A percentile compares a stretch with the other conserved stretches of the same genome.
These are phyloP conservation scores for Coemansia sp. DNA, from an alignment of 192 early-diverging fungal genomes.

Conservation along the genomic window DNA sequence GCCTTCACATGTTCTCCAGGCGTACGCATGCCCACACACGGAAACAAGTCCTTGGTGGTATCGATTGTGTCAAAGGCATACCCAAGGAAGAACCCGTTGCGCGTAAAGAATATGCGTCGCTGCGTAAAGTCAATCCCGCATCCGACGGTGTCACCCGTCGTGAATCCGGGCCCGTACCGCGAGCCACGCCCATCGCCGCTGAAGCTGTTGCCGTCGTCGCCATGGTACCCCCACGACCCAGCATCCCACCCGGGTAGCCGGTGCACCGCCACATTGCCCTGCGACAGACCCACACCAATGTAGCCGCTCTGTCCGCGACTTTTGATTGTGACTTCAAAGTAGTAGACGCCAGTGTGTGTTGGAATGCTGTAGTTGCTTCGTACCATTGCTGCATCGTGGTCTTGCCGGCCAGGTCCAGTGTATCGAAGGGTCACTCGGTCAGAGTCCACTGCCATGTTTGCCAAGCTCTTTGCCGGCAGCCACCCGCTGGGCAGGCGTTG, in stretches of 20 bases:
- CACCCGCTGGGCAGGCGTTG: slow-evolving; percentile 32
- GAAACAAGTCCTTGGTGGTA: slow-evolving; percentile 50
- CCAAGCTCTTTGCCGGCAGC: slow-evolving; percentile 12
- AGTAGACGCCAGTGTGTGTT: slow-evolving; percentile 82
- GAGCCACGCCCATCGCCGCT: slow-evolving; percentile 70
- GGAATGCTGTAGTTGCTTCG: slow-evolving; percentile 80
- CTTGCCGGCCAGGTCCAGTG: slow-evolving; percentile 64
- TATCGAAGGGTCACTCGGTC: slow-evolving; percentile 34
- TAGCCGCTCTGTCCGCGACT: slow-evolving; percentile 87
- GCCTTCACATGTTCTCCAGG: slow-evolving; percentile 56
- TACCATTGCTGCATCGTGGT: slow-evolving; percentile 80
- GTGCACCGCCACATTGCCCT: slow-evolving; percentile 50
- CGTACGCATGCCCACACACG: slow-evolving; percentile 62
- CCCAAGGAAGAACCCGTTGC: slow-evolving; percentile 77
- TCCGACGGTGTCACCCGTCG: slow-evolving; percentile 91
- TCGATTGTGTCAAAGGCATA: slow-evolving; percentile 56
- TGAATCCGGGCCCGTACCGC: slow-evolving; percentile 83
- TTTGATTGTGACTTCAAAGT: slow-evolving; percentile 84
- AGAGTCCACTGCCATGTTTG: slow-evolving; percentile 24
- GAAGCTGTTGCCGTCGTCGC: slow-evolving; percentile 90
- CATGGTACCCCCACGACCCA: slow-evolving; percentile 95
- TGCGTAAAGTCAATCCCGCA: slow-evolving; percentile 87
- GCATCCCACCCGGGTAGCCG: slow-evolving; percentile 91
- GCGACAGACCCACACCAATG: slow-evolving; percentile 88
- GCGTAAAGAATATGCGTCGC: slow-evolving; percentile 82